Base-by-base conservation (phyloP, 768 basidiomycete species). In the Cystobasidiopsis lactophilus region DNA sequence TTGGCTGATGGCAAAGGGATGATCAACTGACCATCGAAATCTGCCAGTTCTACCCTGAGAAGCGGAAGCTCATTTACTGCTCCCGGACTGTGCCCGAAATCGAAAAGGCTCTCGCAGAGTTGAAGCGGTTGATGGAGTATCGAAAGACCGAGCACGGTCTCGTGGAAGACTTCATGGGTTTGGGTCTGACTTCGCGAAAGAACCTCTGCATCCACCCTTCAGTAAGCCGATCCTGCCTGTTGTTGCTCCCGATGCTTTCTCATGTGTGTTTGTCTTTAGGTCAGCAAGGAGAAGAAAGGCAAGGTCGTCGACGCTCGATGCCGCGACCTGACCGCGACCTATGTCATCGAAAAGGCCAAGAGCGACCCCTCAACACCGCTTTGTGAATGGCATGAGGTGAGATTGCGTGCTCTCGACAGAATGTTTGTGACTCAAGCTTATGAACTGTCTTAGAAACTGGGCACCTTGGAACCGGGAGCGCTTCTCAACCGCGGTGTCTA, bases 51-150 rank as follows among this genome's bases (percentile, higher is more conserved):
- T 83, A 86, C 66, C 83, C 86, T 21, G 81, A 80, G 5, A 79
- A 79, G 56, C 75, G 93, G 56, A 96, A 96, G 66, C 78, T 98
- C 53, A 80, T 98, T 56, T 98, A 98, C 67, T 98, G 93, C 67
- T 96, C 93, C 10, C 88, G 93, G 62, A 98, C 93, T 10, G 93
- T 98, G 9, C 93, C 93, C 2, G 93, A 98, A 69, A 98, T 98
- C 58, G 93, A 98, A 67, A 98, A 98, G 66, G 93, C 91, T 0
- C 71, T 98, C 53, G 78, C 88, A 3, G 93, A 98, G 68, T 69
- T 98, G 64, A 93, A 95, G 65, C 72, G 91, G 47, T 69, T 98
- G 21, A 84, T 98, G 77, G 77, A 76, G 24, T 96, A 96, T 67
- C 78, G 93, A 39, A 43, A 81, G 58, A 77, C 72, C 56, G 74